Percentiles rank a stretch among this genome's conserved stretches.
phyloP scores from a whole-genome alignment of 176 grass and related monocot genomes.

The Alopecurus myosuroides region DNA sequence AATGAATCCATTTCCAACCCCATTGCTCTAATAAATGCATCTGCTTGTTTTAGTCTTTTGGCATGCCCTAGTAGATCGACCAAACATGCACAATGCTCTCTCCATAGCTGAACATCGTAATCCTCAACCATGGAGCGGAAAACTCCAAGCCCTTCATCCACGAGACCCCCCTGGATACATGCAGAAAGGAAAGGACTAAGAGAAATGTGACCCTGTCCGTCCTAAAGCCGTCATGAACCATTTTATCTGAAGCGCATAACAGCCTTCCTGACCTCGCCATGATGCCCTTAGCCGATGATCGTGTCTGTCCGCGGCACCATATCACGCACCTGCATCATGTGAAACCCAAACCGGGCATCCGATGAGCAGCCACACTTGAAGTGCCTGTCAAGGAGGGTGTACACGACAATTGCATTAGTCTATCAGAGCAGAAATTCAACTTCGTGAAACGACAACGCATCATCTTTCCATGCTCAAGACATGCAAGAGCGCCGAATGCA shows the following conservation, averaged over 20 bases:
- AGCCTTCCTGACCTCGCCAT: background rate
- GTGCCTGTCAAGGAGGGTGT: conserved; percentile 40
- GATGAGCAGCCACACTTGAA: conserved; percentile 44
- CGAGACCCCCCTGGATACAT: too few relatives aligned
- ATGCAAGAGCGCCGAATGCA: background rate
- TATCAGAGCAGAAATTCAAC: background rate
- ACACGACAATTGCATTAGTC: background rate
- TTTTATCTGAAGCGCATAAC: background rate
- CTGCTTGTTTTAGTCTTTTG: too few relatives aligned
- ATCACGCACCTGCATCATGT: background rate
- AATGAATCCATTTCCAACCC: background rate
- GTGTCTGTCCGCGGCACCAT: conserved; percentile 33
- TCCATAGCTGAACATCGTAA: conserved; percentile 21
- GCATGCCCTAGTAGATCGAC: conserved; percentile 37
- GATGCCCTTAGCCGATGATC: background rate
- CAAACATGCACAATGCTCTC: conserved; percentile 46
- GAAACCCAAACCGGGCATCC: conserved; percentile 8
- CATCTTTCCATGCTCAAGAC: background rate
- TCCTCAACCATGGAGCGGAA: conserved; percentile 38
- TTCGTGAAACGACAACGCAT: too few relatives aligned
- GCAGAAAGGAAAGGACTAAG: too few relatives aligned
- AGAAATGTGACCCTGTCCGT: too few relatives aligned
- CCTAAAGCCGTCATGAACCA: too few relatives aligned
- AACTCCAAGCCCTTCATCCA: conserved; percentile 30
- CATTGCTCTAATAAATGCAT: too few relatives aligned